Base-by-base conservation (phyloP, 1,284 basidiomycete species). In the Papiliotrema laurentii region DNA sequence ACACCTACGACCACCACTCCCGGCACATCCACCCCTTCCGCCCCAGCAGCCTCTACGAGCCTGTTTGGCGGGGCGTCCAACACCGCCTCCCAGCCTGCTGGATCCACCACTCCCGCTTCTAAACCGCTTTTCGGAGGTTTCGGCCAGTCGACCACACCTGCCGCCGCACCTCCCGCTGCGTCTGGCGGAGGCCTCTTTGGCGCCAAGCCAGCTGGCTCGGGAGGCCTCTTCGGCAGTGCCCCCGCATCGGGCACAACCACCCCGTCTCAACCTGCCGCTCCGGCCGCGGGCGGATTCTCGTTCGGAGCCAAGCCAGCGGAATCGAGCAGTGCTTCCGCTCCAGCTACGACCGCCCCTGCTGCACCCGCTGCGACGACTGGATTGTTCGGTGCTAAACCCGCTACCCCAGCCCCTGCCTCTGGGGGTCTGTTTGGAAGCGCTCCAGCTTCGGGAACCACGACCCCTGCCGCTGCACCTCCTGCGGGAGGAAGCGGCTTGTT, bases 111-210 rank as follows among this genome's bases (percentile, higher is more conserved):
- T 19, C 66, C 69, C 4, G 65, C 64, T 11, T 45, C 64, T 2
- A 69, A 71, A 53, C 59, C 69, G 4, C 42, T 55, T 9, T 71
- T 71, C 33, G 66, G 65, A 5, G 61, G 62, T 4, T 60, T 64
- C 31, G 47, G 18, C 30, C 45, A 24, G 44, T 35, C 53, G 1
- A 53, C 59, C 11, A 51, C 50, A n/a, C 56, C 60, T 6, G 60
- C 59, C 16, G 58, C 52, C 1, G 48, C 59, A 9, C 43, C 51
- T n/a, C 50, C 58, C 16, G 27, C 59, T 14, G 39, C 58, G n/a
- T 13, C 50, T 21, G 48, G 46, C 37, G 48, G 48, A 11, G 51
- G 49, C 11, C 39, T 60, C 22, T 64, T 64, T 40, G 60, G 58
- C 7, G 55, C 47, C 6, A 55, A 53, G 37, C 47, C 60, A 10